phyloP scores from a whole-genome alignment of 2,329 filamentous ascomycete genomes.

The Alternaria novae-zelandiae region DNA sequence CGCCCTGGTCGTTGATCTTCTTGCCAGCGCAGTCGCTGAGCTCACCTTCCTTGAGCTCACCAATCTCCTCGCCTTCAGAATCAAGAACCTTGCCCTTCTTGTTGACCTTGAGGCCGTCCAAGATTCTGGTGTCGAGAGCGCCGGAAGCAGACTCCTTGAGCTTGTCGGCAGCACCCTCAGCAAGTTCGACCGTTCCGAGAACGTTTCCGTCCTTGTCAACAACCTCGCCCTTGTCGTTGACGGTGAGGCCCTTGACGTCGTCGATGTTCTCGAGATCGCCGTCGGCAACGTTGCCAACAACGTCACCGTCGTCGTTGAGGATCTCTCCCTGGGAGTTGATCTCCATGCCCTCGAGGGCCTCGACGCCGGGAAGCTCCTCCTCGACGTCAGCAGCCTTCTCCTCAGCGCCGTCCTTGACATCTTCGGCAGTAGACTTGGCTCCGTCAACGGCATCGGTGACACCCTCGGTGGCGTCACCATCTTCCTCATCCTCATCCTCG shows the following conservation, averaged over 20 bases:
- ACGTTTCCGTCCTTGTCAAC: constrained; percentile 59
- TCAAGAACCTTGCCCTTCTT: constrained; percentile 63
- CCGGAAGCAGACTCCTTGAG: constrained; percentile 50
- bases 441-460: constrained; percentile 28
- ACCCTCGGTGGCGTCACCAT: constrained; percentile 30
- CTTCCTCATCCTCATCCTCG: constrained; percentile 36
- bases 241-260: constrained; percentile 56
- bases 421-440: constrained; percentile 41
- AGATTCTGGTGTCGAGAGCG: constrained; percentile 55
- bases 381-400: constrained; percentile 51
- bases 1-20: constrained; percentile 58
- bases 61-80: constrained; percentile 59
- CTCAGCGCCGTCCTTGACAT: constrained; percentile 38
- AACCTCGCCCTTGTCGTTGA: constrained; percentile 60
- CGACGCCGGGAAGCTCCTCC: constrained; percentile 58
- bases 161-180: constrained; percentile 57
- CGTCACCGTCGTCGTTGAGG: constrained; percentile 56
- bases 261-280: constrained; percentile 50
- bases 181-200: constrained; percentile 58
- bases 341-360: constrained; percentile 59
- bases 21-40: constrained; percentile 53
- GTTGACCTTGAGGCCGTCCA: constrained; percentile 63
- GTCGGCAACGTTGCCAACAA: constrained; percentile 57
- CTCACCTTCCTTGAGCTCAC: constrained; percentile 57
- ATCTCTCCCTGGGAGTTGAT: constrained; percentile 59